These are phyloP conservation scores for Dictyostelium intermedium DNA, from an alignment of 78 protist genomes.

Conservation along the genomic window DNA sequence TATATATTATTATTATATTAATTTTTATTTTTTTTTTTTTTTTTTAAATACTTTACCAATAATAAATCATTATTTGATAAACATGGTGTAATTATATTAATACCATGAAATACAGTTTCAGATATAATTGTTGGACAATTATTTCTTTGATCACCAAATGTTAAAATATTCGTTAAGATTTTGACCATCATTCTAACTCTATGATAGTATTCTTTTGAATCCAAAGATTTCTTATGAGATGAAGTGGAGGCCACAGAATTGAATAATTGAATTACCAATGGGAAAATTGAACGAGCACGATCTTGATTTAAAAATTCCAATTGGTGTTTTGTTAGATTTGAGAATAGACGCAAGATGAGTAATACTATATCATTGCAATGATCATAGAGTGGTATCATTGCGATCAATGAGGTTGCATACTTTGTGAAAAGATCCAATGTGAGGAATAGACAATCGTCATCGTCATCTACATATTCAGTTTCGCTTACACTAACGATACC, in stretches of 20 bases:
- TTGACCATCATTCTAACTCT: conserved; percentile 43
- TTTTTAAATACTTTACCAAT: conserved; percentile 21
- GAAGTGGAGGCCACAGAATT: neutral
- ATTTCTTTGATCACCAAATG: conserved; percentile 13
- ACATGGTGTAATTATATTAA: conserved; percentile 41
- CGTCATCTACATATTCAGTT: neutral
- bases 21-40: no score
- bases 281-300: conserved; percentile 6
- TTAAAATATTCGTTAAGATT: conserved; percentile 16
- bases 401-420: neutral
- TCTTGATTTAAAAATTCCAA: neutral
- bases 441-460: neutral
- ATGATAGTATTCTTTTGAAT: conserved; percentile 49
- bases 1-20: neutral
- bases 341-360: conserved; percentile 16
- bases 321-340: conserved; percentile 26
- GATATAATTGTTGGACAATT: neutral
- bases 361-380: conserved; percentile 34
- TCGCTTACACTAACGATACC: conserved; percentile 24
- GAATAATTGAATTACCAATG: conserved; percentile 10
- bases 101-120: conserved; percentile 18
- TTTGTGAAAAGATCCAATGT: conserved; percentile 33
- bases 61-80: conserved; percentile 34
- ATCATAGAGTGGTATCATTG: conserved; percentile 45
- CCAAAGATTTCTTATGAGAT: neutral